Evolutionary conservation across 2,329 filamentous ascomycete species (phyloP).

Genomic region (Colletotrichum orbiculare): DNA sequence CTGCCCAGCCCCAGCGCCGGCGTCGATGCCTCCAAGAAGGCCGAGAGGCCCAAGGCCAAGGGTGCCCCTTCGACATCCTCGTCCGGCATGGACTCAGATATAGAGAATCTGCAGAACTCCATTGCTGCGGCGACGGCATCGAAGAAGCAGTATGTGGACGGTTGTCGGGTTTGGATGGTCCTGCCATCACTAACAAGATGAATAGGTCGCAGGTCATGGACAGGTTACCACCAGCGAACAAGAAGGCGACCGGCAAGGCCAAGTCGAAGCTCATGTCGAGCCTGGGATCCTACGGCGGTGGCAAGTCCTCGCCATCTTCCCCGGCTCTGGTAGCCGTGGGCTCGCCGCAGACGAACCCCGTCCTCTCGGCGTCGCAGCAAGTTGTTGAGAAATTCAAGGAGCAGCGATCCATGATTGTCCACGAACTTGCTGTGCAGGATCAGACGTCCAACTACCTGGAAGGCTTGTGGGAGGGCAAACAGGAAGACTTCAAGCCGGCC

Average conservation of each 20-base stretch:
- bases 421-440: slow-evolving; percentile 68
- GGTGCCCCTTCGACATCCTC: slow-evolving; percentile 47
- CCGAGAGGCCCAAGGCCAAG: slow-evolving; percentile 44
- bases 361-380: slow-evolving; percentile 62
- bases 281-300: slow-evolving; percentile 48
- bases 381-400: slow-evolving; percentile 65
- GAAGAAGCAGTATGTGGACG: slow-evolving; percentile 45
- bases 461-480: slow-evolving; percentile 61
- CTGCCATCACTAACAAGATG: slow-evolving; percentile 42
- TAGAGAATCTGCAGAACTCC: slow-evolving; percentile 60
- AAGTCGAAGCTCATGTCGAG: slow-evolving; percentile 57
- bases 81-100: slow-evolving; percentile 59
- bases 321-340: slow-evolving; percentile 65
- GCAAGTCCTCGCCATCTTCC: slow-evolving; percentile 61
- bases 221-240: slow-evolving; percentile 47
- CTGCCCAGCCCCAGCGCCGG: slow-evolving; percentile 4
- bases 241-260: slow-evolving; percentile 48
- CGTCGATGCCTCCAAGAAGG: slow-evolving; percentile 44
- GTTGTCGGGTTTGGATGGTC: slow-evolving; percentile 43
- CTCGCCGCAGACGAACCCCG: slow-evolving; percentile 64
- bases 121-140: slow-evolving; percentile 56
- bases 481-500: slow-evolving; percentile 64
- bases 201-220: slow-evolving; percentile 48
- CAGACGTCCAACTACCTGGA: slow-evolving; percentile 61
- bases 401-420: slow-evolving; percentile 64